Base-by-base conservation (phyloP, 352 stramenopile species). In the Globisporangium spiculum region DNA sequence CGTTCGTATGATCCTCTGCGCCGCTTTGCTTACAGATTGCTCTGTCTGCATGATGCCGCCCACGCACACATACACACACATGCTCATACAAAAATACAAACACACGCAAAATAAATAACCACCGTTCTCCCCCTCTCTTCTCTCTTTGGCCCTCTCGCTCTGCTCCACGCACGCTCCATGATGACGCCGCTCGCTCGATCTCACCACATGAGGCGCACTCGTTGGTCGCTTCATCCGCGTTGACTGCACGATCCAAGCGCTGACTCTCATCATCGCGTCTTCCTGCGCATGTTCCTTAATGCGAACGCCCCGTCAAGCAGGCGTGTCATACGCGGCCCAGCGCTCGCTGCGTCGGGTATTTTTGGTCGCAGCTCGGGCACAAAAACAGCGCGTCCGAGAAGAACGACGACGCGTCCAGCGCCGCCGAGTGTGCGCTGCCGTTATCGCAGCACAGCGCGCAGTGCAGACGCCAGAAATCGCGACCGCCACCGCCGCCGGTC, bases 301-400 rank as follows among this genome's bases (percentile, higher is more conserved):
- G 16, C 36, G 36, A 16, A 44, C 10, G 36, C 12, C 10, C 10
- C 36, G 36, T 44, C 36, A 44, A 44, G 14, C 10, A 44, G 36
- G 36, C 10, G 36, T 22, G 24, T 67, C 81, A 89, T 30, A 84
- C 74, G 41, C 73, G 78, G 38, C 81, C 77, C 1, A 93, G 78
- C 56, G 81, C 72, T 58, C 86, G 83, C 63, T 91, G 86, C 63
- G 86, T 93, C 64, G 86, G 86, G 74, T 93, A 93, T 71, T 93
- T 94, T 67, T 80, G 78, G 72, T 94, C 86, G 77, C 84, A 93
- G 58, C 79, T 71, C 16, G 75, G 72, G 26, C 84, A 92, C 10
- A 94, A 68, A 67, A 92, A 91, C 24, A 91, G 76, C 67, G 76
- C 78, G 38, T 89, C 82, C 52, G 66, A 71, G 68, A 72, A 79